A percentile compares a stretch with the other conserved stretches of the same genome.
Evolutionary conservation across 495 filamentous ascomycete species (phyloP).

Genomic region (Xylaria grammica): DNA sequence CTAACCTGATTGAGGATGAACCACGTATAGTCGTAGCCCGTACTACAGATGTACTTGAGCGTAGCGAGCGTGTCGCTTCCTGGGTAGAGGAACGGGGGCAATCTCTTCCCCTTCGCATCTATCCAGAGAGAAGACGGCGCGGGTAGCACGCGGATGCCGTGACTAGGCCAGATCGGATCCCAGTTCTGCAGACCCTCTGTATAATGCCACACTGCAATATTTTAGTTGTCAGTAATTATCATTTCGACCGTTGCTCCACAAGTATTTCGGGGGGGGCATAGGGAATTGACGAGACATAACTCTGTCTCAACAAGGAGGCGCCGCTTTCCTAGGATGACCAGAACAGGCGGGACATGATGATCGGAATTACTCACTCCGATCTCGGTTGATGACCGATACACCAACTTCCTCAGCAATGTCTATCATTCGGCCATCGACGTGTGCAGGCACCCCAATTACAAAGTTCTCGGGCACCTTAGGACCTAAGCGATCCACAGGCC

Average conservation of each 20-base stretch:
- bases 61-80: conserved; percentile 57
- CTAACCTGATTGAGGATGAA: conserved; percentile 58
- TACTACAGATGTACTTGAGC: conserved; percentile 57
- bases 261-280: too few relatives aligned
- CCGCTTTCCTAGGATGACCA: neutral
- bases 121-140: conserved; percentile 60
- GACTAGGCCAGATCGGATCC: conserved; percentile 57
- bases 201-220: conserved; percentile 54
- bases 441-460: conserved; percentile 56
- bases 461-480: conserved; percentile 52
- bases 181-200: conserved; percentile 59
- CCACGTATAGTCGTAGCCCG: conserved; percentile 61
- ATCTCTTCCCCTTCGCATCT: conserved; percentile 55
- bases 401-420: conserved; percentile 52
- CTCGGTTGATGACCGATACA: conserved; percentile 54
- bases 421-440: conserved; percentile 60
- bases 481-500: conserved; percentile 54
- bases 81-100: conserved; percentile 54
- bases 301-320: too few relatives aligned
- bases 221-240: neutral
- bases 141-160: conserved; percentile 58
- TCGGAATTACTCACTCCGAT: conserved; percentile 36
- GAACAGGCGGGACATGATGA: neutral
- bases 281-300: too few relatives aligned
- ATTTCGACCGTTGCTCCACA: neutral